These are phyloP conservation scores for Sarocladium oryzae DNA, from an alignment of 2,329 filamentous ascomycete genomes.

Conservation along the genomic window DNA sequence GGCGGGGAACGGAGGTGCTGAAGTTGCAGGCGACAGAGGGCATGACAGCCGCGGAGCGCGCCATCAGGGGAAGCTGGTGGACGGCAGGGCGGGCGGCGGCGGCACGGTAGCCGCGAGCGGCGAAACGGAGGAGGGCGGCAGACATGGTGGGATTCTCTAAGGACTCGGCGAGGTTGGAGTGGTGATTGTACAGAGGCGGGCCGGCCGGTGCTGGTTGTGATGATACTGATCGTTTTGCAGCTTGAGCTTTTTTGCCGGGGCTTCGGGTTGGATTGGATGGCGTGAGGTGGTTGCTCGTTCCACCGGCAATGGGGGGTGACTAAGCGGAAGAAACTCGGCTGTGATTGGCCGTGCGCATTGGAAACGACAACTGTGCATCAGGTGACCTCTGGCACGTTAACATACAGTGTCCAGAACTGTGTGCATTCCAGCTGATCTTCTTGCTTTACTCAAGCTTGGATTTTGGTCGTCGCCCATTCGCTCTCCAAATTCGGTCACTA, in stretches of 20 bases:
- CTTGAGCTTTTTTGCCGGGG: slow-evolving; percentile 10
- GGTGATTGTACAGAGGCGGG: slow-evolving; percentile 12
- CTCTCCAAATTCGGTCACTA: background rate
- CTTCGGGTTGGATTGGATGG: slow-evolving; percentile 11
- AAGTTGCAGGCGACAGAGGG: slow-evolving; percentile 47
- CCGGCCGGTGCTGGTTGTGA: slow-evolving; percentile 8
- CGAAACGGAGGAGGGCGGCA: slow-evolving; percentile 62
- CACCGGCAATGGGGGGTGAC: slow-evolving; percentile 3
- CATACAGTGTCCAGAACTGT: background rate
- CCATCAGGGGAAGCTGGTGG: slow-evolving; percentile 43
- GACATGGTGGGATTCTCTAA: slow-evolving; percentile 46
- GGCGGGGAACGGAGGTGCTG: slow-evolving; percentile 54
- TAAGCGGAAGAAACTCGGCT: slow-evolving; percentile 9
- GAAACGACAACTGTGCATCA: background rate
- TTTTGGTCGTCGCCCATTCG: slow-evolving; percentile 10
- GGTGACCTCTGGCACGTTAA: background rate
- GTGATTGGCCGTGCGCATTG: background rate
- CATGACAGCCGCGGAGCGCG: slow-evolving; percentile 44
- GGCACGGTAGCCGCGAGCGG: slow-evolving; percentile 53
- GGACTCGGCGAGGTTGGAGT: slow-evolving; percentile 12
- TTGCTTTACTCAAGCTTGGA: slow-evolving; percentile 9
- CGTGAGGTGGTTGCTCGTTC: slow-evolving; percentile 11
- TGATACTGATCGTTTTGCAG: slow-evolving; percentile 5
- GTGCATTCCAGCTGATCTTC: background rate
- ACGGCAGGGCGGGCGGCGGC: slow-evolving; percentile 52